These are phyloP conservation scores for Fusarium armeniacum DNA, from an alignment of 2,329 filamentous ascomycete genomes.

Conservation along the genomic window DNA sequence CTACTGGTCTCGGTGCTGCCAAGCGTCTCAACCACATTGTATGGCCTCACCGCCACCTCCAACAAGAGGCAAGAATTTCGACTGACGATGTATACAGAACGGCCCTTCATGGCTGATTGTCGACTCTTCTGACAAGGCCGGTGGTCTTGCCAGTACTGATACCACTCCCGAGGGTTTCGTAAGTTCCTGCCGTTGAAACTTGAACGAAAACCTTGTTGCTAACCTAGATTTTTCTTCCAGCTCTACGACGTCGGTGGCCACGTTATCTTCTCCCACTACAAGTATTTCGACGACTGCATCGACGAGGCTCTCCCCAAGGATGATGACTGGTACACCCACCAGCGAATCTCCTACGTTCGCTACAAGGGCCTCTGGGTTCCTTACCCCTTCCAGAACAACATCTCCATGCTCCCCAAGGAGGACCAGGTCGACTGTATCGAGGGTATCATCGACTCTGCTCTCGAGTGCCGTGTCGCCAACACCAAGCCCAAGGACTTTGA, in stretches of 20 bases:
- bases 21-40: conserved; percentile 98
- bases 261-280: conserved; percentile 99
- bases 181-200: conserved; percentile 63
- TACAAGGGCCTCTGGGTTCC: conserved; percentile 98
- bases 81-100: conserved; percentile 69
- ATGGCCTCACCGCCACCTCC: conserved; percentile 60
- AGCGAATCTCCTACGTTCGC: conserved; percentile 98
- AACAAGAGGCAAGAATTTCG: conserved; percentile 39
- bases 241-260: conserved; percentile 98
- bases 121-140: conserved; percentile 90
- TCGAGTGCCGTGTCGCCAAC: conserved; percentile 87
- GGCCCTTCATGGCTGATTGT: conserved; percentile 96
- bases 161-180: conserved; percentile 97
- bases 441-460: conserved; percentile 93
- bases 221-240: conserved; percentile 61
- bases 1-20: conserved; percentile 96
- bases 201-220: conserved; percentile 27
- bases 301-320: conserved; percentile 95
- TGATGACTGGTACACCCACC: conserved; percentile 96
- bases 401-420: conserved; percentile 97
- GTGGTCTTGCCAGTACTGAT: conserved; percentile 96
- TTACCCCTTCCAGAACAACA: conserved; percentile 99
- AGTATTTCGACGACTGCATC: conserved; percentile 99
- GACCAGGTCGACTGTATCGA: conserved; percentile 96
- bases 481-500: conserved; percentile 97